Conservation (phyloP, 352 stramenopile genomes). For the Phytophthora lateralis region DNA sequence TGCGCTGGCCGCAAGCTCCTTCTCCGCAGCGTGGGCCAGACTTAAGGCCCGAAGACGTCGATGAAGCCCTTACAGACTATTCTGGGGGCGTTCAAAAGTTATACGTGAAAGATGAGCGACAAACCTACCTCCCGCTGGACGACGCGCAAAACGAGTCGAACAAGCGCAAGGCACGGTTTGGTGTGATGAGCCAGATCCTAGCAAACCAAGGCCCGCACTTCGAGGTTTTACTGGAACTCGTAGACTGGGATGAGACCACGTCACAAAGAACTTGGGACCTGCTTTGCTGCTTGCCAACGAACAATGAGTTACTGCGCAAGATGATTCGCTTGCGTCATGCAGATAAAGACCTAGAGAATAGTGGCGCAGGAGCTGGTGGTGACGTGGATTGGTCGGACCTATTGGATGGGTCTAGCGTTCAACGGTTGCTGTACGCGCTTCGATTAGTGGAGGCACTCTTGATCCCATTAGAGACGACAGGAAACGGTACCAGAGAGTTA, state of each 20-base stretch:
- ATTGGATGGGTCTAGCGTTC: constrained; percentile 49
- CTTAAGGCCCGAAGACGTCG: constrained; percentile 39
- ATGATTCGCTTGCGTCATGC: constrained; percentile 64
- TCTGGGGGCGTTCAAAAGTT: background rate
- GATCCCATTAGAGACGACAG: constrained; percentile 38
- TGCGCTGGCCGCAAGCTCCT: constrained; percentile 46
- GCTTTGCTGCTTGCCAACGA: constrained; percentile 72
- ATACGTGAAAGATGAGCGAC: constrained; percentile 3
- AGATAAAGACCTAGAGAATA: constrained; percentile 2
- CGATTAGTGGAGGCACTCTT: constrained; percentile 74
- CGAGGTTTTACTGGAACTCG: constrained; percentile 58
- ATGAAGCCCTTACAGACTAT: constrained; percentile 23
- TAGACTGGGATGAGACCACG: constrained; percentile 54
- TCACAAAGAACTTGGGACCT: constrained; percentile 77
- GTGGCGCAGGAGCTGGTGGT: background rate
- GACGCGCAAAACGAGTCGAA: background rate
- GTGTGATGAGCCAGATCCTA: constrained; percentile 55
- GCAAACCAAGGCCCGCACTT: constrained; percentile 67
- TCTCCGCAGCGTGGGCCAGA: constrained; percentile 56
- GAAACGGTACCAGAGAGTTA: constrained; percentile 8
- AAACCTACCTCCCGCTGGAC: background rate
- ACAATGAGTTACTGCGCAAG: constrained; percentile 57
- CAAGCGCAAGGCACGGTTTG: constrained; percentile 31
- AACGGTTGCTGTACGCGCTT: constrained; percentile 70
- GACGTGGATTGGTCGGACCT: constrained; percentile 52